Base-by-base conservation (phyloP, 2,329 filamentous ascomycete genomes). In the Cladophialophora immunda region DNA sequence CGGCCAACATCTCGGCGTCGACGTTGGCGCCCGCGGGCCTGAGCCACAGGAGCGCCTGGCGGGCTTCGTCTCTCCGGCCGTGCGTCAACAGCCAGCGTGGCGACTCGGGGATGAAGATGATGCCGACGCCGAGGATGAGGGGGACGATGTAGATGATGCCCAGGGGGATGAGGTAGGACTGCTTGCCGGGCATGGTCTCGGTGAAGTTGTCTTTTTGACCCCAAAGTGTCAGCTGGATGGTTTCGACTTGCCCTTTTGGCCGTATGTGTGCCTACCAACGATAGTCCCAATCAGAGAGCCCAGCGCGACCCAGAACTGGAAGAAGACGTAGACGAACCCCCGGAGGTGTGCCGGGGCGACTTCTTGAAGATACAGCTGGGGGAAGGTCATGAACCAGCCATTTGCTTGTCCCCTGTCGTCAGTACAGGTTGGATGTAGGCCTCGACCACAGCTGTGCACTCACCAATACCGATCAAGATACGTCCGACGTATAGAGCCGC, bases 51-150 rank as follows among this genome's bases (percentile, higher is more conserved):
- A 86, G 73, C 1, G 85, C 82, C 13, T 80, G 73, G 17, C 80
- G 73, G 0, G 84, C 84, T 70, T 85, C 81, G 19, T 85, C 81
- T 68, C 86, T 83, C 8, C 80, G 78, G 45, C 85, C 85, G 73
- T 85, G 84, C 60, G 86, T 73, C 29, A 87, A 81, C 3, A 89
- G 79, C 85, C 85, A 88, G 61, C 86, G 81, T 1, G 81, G 81
- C 1, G 80, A 81, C 69, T 82, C 80, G 4, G 67, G 67, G 2
- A 59, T 45, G 19, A 64, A 64, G 60, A 69, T 52, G 30, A 69
- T 50, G 7, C 56, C 34, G 3, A 62, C 52, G 8, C 25, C 25
- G 15, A 41, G 62, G 27, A 64, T 58, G 25, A 62, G 22, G 32
- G 67, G 67, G 7, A 61, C 58, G 17, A 68, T 41, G 53, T 56